Percentiles rank a stretch among this genome's conserved stretches.
These are phyloP conservation scores for Gastroboletus turbinatus DNA, from an alignment of 1,284 basidiomycete species.

Conservation along the genomic window DNA sequence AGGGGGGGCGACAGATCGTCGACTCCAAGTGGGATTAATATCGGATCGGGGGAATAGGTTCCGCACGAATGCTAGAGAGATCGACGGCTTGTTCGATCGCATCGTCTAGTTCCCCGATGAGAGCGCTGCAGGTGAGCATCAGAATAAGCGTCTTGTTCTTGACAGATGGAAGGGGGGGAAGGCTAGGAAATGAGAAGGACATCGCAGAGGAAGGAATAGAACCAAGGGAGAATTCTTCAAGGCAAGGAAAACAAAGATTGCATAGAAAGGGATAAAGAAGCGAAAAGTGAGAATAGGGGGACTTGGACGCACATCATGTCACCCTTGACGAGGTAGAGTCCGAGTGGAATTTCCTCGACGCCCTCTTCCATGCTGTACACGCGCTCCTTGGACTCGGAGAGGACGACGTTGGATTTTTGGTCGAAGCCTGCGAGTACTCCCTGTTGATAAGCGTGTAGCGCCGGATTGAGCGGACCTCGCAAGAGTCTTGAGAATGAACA, in stretches of 20 bases:
- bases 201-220: neutral
- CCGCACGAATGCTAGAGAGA: conserved; percentile 79
- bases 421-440: conserved; percentile 89
- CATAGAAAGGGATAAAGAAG: neutral
- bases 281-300: neutral
- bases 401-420: conserved; percentile 90
- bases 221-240: neutral
- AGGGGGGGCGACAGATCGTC: neutral
- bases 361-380: conserved; percentile 88
- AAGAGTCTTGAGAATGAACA: neutral
- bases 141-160: neutral
- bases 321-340: conserved; percentile 94
- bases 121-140: conserved; percentile 50
- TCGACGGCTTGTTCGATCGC: conserved; percentile 81
- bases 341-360: conserved; percentile 94
- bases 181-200: neutral
- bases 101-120: conserved; percentile 91
- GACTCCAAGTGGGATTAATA: conserved; percentile 43
- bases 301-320: conserved; percentile 86
- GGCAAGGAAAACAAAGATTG: neutral
- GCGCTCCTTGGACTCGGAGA: conserved; percentile 88
- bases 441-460: conserved; percentile 40
- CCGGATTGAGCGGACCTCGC: conserved; percentile 11
- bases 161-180: neutral
- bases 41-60: conserved; percentile 80